A percentile compares a stretch with the other conserved stretches of the same genome.
Conservation (phyloP, 345 rosid species). For the Brassica juncea region DNA sequence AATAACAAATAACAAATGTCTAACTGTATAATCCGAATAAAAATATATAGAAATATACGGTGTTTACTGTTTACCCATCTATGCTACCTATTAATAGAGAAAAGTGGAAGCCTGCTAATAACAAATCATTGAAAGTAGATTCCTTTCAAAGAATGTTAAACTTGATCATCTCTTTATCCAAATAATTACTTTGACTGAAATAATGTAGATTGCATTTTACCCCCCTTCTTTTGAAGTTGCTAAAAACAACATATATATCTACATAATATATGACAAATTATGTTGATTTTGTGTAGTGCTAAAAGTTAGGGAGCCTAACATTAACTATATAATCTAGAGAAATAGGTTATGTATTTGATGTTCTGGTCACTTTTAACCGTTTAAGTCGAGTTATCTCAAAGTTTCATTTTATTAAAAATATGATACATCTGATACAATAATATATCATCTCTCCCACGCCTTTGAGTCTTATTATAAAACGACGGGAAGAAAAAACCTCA, state of each 20-base stretch:
- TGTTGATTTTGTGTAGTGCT: constrained; percentile 18
- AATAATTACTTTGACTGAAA: constrained; percentile 34
- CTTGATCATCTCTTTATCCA: constrained; percentile 24
- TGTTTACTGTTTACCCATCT: constrained; percentile 4
- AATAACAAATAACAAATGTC: background rate
- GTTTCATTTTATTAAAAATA: background rate
- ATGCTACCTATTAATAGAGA: constrained; percentile 4
- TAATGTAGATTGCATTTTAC: constrained; percentile 16
- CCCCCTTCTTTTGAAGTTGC: constrained; percentile 16
- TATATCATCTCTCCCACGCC: constrained; percentile 6
- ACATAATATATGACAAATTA: constrained; percentile 5
- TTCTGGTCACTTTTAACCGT: constrained; percentile 19
- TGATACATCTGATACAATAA: background rate
- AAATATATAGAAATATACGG: background rate
- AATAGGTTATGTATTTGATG: constrained; percentile 24
- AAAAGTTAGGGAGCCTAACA: constrained; percentile 36
- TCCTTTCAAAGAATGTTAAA: constrained; percentile 32
- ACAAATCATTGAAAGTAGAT: constrained; percentile 29
- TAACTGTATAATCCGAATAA: background rate
- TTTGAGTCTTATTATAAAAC: constrained; percentile 4
- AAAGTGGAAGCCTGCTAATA: constrained; percentile 39
- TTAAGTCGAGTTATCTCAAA: background rate
- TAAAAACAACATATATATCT: constrained; percentile 17
- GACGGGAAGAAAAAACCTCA: background rate
- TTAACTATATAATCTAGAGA: constrained; percentile 23